Percentiles rank a stretch among this genome's conserved stretches.
phyloP scores from a whole-genome alignment of 2,329 filamentous ascomycete species.

The Ophiostoma piceae region DNA sequence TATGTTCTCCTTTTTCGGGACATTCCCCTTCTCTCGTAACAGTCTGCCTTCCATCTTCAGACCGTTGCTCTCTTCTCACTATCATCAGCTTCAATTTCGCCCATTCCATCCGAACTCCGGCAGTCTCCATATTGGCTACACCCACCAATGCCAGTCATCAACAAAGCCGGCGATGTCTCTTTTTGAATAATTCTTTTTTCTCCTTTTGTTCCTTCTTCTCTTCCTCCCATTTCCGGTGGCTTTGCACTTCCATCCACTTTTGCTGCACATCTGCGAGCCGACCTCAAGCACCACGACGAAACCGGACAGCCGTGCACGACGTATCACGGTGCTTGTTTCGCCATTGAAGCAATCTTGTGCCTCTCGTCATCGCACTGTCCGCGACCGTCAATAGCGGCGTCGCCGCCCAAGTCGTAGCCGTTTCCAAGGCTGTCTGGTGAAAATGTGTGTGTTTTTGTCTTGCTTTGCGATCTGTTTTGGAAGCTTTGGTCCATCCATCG shows the following conservation, averaged over 20 bases:
- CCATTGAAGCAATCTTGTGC: not conserved
- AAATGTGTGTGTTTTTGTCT: too few species aligned
- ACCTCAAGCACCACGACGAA: constrained; percentile 11
- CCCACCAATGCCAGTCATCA: not conserved
- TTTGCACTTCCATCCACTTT: constrained; percentile 8
- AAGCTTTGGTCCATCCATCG: too few species aligned
- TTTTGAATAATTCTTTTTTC: not conserved
- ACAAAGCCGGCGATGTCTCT: not conserved
- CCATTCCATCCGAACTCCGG: not conserved
- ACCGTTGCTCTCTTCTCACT: not conserved
- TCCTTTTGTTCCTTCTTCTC: not conserved
- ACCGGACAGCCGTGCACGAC: constrained; percentile 10
- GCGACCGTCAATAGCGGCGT: not conserved
- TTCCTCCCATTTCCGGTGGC: not conserved
- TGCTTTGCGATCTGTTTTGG: too few species aligned
- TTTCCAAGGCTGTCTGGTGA: too few species aligned
- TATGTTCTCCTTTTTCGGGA: not conserved
- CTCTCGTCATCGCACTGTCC: not conserved
- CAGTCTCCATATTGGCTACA: not conserved
- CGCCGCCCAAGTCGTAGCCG: too few species aligned
- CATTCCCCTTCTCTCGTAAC: not conserved
- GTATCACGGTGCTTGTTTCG: constrained; percentile 1
- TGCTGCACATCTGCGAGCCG: constrained; percentile 10
- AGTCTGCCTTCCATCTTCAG: not conserved
- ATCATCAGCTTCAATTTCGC: not conserved